phyloP scores from a whole-genome alignment of 2,329 filamentous ascomycete species.

The Chaetomiaceae sp. region DNA sequence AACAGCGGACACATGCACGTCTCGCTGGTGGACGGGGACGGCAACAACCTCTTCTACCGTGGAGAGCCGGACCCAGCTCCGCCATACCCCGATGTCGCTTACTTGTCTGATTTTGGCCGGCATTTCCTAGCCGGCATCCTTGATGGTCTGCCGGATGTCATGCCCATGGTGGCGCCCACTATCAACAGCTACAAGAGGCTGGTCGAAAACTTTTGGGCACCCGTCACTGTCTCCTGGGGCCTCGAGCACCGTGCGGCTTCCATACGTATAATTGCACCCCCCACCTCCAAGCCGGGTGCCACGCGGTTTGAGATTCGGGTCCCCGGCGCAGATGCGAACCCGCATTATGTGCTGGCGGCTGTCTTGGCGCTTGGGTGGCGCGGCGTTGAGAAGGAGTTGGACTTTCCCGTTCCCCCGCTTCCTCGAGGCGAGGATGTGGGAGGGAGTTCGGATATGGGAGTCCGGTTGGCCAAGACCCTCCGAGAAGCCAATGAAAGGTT shows the following conservation, averaged over 20 bases:
- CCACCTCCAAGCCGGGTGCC: constrained; percentile 75
- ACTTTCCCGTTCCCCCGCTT: constrained; percentile 75
- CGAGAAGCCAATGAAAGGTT: constrained; percentile 81
- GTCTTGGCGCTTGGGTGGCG: constrained; percentile 86
- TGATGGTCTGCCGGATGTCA: constrained; percentile 85
- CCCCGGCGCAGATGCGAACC: constrained; percentile 89
- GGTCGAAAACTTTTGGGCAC: constrained; percentile 99
- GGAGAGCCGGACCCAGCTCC: constrained; percentile 67
- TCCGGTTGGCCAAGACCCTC: constrained; percentile 75
- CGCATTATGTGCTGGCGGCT: constrained; percentile 79
- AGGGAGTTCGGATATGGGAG: constrained; percentile 63
- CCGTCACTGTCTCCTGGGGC: constrained; percentile 96
- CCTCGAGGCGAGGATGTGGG: constrained; percentile 82
- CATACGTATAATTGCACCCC: constrained; percentile 83
- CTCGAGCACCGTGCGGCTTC: constrained; percentile 91
- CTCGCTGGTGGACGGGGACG: constrained; percentile 74
- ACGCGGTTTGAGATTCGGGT: constrained; percentile 92
- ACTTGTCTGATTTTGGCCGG: constrained; percentile 81
- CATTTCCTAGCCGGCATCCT: constrained; percentile 91
- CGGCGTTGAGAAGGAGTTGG: constrained; percentile 86
- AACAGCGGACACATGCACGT: constrained; percentile 97
- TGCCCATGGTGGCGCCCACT: constrained; percentile 91
- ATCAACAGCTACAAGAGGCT: constrained; percentile 98
- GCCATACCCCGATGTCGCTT: constrained; percentile 67
- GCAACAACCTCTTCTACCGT: constrained; percentile 79